Percentiles rank a stretch among this genome's conserved stretches.
Conservation (phyloP, 352 stramenopile genomes). For the Pythium angustatum region DNA sequence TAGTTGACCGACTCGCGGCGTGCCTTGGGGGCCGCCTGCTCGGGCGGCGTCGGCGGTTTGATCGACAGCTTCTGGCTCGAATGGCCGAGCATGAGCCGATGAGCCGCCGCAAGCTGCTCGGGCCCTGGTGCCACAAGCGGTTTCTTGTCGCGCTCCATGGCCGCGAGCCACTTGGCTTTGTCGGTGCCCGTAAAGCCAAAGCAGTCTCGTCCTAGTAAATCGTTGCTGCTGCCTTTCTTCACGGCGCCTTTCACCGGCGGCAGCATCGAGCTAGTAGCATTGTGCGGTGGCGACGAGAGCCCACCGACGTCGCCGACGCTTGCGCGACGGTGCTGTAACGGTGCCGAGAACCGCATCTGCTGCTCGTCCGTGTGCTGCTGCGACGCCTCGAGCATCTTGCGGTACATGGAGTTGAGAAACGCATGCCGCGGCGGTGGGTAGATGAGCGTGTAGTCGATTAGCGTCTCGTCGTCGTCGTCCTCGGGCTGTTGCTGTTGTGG, state of each 20-base stretch:
- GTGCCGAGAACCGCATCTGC: conserved; percentile 77
- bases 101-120: conserved; percentile 73
- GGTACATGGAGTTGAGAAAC: conserved; percentile 57
- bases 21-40: conserved; percentile 35
- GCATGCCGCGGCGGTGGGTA: conserved; percentile 54
- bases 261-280: conserved; percentile 34
- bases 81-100: conserved; percentile 82
- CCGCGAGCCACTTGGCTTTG: conserved; percentile 59
- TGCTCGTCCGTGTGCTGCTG: conserved; percentile 80
- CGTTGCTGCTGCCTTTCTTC: conserved; percentile 42
- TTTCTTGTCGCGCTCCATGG: conserved; percentile 54
- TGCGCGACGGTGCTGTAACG: conserved; percentile 69
- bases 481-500: conserved; percentile 1
- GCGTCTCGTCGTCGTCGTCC: conserved; percentile 38
- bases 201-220: conserved; percentile 63
- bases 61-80: conserved; percentile 82
- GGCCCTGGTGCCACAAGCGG: conserved; percentile 58
- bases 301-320: conserved; percentile 25
- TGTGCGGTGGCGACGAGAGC: not conserved
- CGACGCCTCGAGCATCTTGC: conserved; percentile 78
- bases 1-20: conserved; percentile 68
- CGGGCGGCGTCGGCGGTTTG: conserved; percentile 69
- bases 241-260: conserved; percentile 57
- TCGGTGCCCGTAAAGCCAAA: conserved; percentile 81
- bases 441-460: conserved; percentile 70